A percentile compares a stretch with the other conserved stretches of the same genome.
Conservation (phyloP, 139 green algal species). For the Tetratostichococcus sp. region DNA sequence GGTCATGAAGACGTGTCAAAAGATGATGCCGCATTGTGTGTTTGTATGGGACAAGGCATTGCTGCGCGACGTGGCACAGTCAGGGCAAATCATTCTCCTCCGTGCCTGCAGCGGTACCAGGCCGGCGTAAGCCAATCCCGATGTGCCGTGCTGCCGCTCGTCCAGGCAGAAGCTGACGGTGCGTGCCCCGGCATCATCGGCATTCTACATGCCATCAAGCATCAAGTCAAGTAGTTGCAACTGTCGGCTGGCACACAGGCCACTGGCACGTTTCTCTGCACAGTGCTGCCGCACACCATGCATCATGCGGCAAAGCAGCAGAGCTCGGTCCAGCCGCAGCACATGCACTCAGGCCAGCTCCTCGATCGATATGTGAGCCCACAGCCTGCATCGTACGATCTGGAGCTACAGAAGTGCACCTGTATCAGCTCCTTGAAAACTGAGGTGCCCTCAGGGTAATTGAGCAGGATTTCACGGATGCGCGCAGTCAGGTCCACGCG, state of each 20-base stretch:
- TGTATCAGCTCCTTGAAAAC: constrained; percentile 80
- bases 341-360: too few relatives aligned
- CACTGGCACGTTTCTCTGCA: background rate
- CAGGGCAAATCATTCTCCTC: too few relatives aligned
- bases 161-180: constrained; percentile 56
- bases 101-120: background rate
- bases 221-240: background rate
- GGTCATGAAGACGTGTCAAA: background rate
- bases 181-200: constrained; percentile 55
- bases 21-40: too few relatives aligned
- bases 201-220: constrained; percentile 40
- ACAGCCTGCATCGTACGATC: too few relatives aligned
- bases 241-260: too few relatives aligned
- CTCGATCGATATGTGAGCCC: too few relatives aligned
- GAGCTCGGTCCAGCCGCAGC: too few relatives aligned
- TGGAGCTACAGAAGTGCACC: too few relatives aligned
- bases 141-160: constrained; percentile 25
- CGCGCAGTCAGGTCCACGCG: constrained; percentile 60
- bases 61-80: too few relatives aligned
- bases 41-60: too few relatives aligned
- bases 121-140: background rate
- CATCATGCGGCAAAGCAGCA: too few relatives aligned
- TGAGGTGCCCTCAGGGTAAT: constrained; percentile 74
- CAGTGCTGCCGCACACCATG: background rate
- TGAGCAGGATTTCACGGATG: constrained; percentile 63